Evolutionary conservation across 495 filamentous ascomycete species (phyloP), one percentile per base, ranked within the genome.

Genomic region (Neohortaea acidophila): DNA sequence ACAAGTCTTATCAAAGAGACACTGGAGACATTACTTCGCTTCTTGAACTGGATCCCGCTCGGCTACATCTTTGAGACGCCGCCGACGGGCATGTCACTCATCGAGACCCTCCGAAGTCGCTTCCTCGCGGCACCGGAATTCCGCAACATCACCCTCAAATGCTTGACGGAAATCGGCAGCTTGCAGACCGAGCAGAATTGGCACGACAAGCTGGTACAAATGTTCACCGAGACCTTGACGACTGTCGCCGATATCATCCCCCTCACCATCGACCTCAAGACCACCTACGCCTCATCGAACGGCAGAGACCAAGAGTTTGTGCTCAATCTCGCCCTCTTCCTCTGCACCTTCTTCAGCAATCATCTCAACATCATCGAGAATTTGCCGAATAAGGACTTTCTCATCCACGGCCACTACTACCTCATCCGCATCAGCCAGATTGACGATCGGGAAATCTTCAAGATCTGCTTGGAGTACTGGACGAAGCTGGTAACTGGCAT

Each of bases 391-490:
- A 75, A 77, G 46, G 89, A 96, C 48, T 96, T 81, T 56, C 76
- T 99, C 19, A 82, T 77, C 0, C 89, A 99, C 51, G 84, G 81
- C 15, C 89, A 99, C 59, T 94, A 87, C 61, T 99, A 99, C 57
- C 73, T 99, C 8, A 94, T 99, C 52, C 77, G 84, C 13, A 92
- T 99, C 50, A 93, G 84, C 22, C 91, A 96, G 57, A 96, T 99
- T 44, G 89, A 99, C 40, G 89, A 99, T 51, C 75, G 89, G 35
- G 89, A 99, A 55, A 89, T 99, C 42, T 99, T 99, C 70, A 99
- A 99, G 67, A 96, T 96, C 49, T 93, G 84, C 53, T 65, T 99
- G 33, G 89, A 99, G 50, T 99, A 99, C 60, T 99, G 89, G 89
- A 91, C 91, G 15, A 93, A 93, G 52, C 68, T 96, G 11, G 91